Percentiles rank a stretch among this genome's conserved stretches.
Evolutionary conservation across 768 basidiomycete genomes (phyloP).

Genomic region (Termitomyces sp.): DNA sequence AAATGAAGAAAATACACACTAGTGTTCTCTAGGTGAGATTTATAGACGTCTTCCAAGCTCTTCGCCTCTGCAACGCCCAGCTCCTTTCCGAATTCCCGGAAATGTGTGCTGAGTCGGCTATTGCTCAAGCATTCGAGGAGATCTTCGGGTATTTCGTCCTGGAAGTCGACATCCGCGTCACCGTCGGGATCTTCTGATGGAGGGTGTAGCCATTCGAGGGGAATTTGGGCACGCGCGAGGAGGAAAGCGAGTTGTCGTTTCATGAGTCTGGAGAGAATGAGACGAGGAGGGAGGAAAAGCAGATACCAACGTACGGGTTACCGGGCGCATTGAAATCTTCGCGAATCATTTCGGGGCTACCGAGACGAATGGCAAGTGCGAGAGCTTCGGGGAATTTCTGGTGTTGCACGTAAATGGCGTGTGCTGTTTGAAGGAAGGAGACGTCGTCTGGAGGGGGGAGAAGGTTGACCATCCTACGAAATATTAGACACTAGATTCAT

Average conservation of each 20-base stretch:
- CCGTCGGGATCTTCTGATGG: slow-evolving; percentile 48
- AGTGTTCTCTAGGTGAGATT: slow-evolving; percentile 89
- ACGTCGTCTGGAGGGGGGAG: slow-evolving; percentile 92
- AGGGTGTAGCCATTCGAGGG: slow-evolving; percentile 82
- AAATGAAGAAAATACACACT: slow-evolving; percentile 37
- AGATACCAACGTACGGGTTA: slow-evolving; percentile 62
- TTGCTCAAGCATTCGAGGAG: slow-evolving; percentile 86
- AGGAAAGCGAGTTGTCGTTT: slow-evolving; percentile 92
- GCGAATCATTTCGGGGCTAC: slow-evolving; percentile 74
- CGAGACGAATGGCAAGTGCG: slow-evolving; percentile 78
- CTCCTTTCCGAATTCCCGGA: slow-evolving; percentile 92
- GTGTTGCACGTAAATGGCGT: slow-evolving; percentile 84
- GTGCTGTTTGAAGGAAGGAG: slow-evolving; percentile 83
- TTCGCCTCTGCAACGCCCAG: slow-evolving; percentile 87
- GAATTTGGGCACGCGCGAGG: slow-evolving; percentile 89
- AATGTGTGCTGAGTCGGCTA: slow-evolving; percentile 75
- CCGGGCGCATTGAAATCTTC: slow-evolving; percentile 88
- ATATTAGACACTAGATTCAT: not conserved
- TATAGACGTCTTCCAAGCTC: slow-evolving; percentile 96
- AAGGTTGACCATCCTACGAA: slow-evolving; percentile 74
- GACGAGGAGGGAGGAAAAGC: not conserved
- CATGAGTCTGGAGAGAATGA: slow-evolving; percentile 59
- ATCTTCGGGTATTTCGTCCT: slow-evolving; percentile 73
- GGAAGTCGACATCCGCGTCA: slow-evolving; percentile 51
- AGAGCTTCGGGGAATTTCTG: slow-evolving; percentile 90